These are phyloP conservation scores for Chlamydomonas sphaeroides DNA, from an alignment of 139 green algal genomes.

Conservation along the genomic window DNA sequence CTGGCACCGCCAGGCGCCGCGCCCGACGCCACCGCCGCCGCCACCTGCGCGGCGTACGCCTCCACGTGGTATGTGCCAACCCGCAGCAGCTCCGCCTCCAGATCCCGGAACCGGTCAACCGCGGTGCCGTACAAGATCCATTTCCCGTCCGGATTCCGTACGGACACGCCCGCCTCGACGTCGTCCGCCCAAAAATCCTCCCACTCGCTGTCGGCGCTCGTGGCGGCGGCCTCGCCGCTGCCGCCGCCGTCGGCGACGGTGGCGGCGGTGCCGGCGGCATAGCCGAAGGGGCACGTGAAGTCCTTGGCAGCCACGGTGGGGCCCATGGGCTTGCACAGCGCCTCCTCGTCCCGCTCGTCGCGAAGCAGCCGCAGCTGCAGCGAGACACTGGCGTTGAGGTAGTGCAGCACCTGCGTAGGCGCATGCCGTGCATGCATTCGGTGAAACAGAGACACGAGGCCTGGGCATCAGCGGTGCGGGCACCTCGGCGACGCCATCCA, in stretches of 20 bases:
- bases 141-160: neutral
- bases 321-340: neutral
- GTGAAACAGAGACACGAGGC: too few species aligned
- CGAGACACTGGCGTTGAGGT: slow-evolving; percentile 50
- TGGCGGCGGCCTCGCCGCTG: neutral
- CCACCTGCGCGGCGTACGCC: slow-evolving; percentile 34
- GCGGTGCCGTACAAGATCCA: slow-evolving; percentile 45
- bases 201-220: neutral
- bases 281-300: slow-evolving; percentile 43
- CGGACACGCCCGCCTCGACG: slow-evolving; percentile 30
- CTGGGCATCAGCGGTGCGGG: too few species aligned
- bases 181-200: slow-evolving; percentile 32
- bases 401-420: slow-evolving; percentile 50
- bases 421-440: too few species aligned
- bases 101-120: slow-evolving; percentile 16
- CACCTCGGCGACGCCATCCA: too few species aligned
- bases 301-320: slow-evolving; percentile 32
- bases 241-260: neutral
- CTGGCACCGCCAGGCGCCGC: neutral
- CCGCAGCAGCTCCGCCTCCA: slow-evolving; percentile 52
- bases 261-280: neutral
- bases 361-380: slow-evolving; percentile 44
- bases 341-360: slow-evolving; percentile 43
- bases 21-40: neutral
- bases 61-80: slow-evolving; percentile 48